phyloP scores from a whole-genome alignment of 2,329 filamentous ascomycete genomes.

The Penicillium italicum region DNA sequence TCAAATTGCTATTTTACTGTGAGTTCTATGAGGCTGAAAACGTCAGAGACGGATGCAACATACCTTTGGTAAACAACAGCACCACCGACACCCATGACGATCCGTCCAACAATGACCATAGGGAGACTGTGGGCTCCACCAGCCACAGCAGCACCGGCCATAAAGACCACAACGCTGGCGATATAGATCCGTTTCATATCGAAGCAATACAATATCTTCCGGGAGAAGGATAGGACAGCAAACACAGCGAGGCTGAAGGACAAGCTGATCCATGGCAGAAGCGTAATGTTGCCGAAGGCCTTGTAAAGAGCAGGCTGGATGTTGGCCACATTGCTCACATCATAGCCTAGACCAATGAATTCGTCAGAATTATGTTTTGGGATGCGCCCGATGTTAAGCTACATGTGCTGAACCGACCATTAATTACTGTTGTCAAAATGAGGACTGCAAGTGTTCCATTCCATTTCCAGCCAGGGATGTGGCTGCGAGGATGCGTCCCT shows the following conservation, averaged over 20 bases:
- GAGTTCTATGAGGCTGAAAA: background rate
- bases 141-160: background rate
- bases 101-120: background rate
- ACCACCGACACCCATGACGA: background rate
- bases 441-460: background rate
- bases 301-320: background rate
- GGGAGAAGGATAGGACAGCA: background rate
- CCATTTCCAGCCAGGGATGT: background rate
- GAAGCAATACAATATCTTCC: background rate
- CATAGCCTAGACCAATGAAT: background rate
- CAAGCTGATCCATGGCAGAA: background rate
- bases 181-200: background rate
- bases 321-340: background rate
- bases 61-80: background rate
- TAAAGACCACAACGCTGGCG: background rate
- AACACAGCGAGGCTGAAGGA: background rate
- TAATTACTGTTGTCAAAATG: background rate
- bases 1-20: background rate
- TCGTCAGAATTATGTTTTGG: background rate
- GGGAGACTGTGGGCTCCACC: background rate
- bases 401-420: background rate
- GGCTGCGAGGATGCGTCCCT: background rate
- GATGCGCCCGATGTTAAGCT: background rate
- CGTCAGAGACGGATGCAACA: background rate
- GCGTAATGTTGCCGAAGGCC: background rate